phyloP scores from a whole-genome alignment of 164 flowering plant species.

The Nelumbo lutea region DNA sequence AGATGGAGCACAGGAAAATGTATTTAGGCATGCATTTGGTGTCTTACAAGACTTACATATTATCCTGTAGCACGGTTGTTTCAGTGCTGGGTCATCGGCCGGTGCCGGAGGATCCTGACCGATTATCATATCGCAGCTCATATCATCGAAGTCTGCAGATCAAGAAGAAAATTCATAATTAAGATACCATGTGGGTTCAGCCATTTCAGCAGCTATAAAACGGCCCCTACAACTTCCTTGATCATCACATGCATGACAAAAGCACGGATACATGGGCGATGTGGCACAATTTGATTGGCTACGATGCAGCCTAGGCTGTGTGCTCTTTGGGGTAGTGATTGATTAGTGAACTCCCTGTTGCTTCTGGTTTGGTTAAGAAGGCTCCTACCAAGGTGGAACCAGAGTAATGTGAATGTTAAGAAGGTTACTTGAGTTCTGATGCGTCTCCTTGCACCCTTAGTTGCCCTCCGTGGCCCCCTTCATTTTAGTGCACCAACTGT shows the following conservation, averaged over 20 bases:
- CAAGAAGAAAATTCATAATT: neutral
- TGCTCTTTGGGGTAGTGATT: neutral
- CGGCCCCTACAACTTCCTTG: conserved; percentile 2
- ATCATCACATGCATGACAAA: conserved; percentile 8
- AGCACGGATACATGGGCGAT: conserved; percentile 1
- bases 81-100: conserved; percentile 66
- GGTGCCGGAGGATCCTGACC: conserved; percentile 74
- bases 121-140: conserved; percentile 93
- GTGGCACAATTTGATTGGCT: neutral
- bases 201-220: conserved; percentile 4
- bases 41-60: conserved; percentile 40
- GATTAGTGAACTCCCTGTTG: too few relatives aligned
- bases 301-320: neutral
- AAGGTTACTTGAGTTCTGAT: conserved; percentile 2
- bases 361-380: too few relatives aligned
- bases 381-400: too few relatives aligned
- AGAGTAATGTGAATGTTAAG: neutral
- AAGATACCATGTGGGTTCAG: neutral
- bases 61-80: conserved; percentile 75
- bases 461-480: conserved; percentile 34
- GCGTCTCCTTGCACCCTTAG: conserved; percentile 33
- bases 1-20: neutral
- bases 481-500: conserved; percentile 23
- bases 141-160: conserved; percentile 88
- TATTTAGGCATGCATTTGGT: neutral